These are phyloP conservation scores for Hippophae gyantsensis DNA, from an alignment of 306 rosid genomes.

Conservation along the genomic window DNA sequence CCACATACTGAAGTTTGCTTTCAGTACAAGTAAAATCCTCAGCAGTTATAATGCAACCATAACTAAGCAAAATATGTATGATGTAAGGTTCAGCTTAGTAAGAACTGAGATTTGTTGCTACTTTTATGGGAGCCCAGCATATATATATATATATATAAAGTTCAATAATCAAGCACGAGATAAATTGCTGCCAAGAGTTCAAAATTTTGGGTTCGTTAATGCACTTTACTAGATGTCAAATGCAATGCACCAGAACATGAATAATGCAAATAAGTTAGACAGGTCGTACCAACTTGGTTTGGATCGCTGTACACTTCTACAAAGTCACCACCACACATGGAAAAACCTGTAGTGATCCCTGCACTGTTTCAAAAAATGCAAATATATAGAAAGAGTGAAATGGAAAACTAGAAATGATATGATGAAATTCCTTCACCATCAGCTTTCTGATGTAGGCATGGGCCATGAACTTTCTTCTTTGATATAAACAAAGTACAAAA, in stretches of 20 bases:
- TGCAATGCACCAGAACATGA: neutral
- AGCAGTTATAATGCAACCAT: neutral
- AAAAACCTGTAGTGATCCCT: conserved; percentile 93
- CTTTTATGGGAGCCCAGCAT: neutral
- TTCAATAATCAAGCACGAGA: neutral
- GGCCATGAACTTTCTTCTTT: too few species aligned
- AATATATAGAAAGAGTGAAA: too few species aligned
- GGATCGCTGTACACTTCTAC: conserved; percentile 83
- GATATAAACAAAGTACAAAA: too few species aligned
- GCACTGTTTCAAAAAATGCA: conserved; percentile 47
- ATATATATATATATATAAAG: neutral
- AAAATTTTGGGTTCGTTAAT: neutral
- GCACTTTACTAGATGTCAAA: neutral
- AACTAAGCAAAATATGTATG: neutral
- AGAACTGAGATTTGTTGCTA: neutral
- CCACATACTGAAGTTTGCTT: too few species aligned
- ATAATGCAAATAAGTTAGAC: neutral
- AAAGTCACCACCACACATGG: conserved; percentile 98
- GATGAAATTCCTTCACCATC: too few species aligned
- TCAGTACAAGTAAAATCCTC: neutral
- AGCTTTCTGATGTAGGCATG: too few species aligned
- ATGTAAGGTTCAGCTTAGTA: neutral
- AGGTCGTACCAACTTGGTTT: conserved; percentile 63
- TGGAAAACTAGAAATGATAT: too few species aligned
- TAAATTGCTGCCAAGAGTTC: neutral